These are phyloP conservation scores for Zychaea mexicana DNA, from an alignment of 371 early-diverging fungal species.

Conservation along the genomic window DNA sequence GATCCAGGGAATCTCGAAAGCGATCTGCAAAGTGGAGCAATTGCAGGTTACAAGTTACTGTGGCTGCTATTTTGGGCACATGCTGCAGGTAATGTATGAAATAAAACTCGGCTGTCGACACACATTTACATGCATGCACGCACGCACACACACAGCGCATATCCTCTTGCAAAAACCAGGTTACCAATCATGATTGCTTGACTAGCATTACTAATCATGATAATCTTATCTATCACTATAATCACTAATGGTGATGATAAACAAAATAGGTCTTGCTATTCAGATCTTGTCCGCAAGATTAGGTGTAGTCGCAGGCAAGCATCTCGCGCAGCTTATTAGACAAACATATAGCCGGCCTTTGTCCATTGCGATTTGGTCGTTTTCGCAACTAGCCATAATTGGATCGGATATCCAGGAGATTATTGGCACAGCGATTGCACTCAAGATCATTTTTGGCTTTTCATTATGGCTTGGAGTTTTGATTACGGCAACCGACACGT, in stretches of 20 bases:
- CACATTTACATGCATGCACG: no score
- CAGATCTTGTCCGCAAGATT: constrained; percentile 65
- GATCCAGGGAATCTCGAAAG: constrained; percentile 80
- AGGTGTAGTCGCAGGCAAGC: constrained; percentile 70
- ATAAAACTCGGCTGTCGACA: not conserved
- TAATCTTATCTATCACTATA: no score
- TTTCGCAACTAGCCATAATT: constrained; percentile 75
- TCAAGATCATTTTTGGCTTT: constrained; percentile 63
- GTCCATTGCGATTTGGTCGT: constrained; percentile 54
- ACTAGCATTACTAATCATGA: no score
- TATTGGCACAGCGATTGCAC: constrained; percentile 79
- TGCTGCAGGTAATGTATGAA: constrained; percentile 46
- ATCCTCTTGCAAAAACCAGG: no score
- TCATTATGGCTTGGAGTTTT: constrained; percentile 71
- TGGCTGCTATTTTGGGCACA: constrained; percentile 72
- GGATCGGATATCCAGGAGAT: constrained; percentile 76
- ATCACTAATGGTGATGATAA: no score
- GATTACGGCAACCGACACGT: constrained; percentile 69
- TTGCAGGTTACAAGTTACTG: constrained; percentile 66
- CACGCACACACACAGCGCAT: no score
- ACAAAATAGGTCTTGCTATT: constrained; percentile 58
- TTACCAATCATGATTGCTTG: no score
- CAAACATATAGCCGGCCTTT: constrained; percentile 51
- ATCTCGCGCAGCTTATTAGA: constrained; percentile 63
- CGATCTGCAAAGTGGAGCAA: constrained; percentile 70